Base-by-base conservation (phyloP, 169 alveolate genomes). In the Plasmodium sp. region DNA sequence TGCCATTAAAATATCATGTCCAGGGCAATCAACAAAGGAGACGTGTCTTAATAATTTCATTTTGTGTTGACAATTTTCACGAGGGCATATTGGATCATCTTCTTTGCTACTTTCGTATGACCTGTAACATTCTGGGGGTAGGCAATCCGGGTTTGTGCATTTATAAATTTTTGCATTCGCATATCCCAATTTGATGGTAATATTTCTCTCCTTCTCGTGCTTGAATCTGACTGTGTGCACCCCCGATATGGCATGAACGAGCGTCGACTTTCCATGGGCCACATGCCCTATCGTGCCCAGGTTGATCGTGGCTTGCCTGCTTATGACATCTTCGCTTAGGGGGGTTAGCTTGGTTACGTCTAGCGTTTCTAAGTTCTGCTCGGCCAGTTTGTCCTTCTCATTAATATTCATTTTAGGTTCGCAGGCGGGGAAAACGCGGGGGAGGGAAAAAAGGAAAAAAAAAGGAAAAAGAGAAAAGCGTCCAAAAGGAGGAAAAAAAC, bases 11-110 rank as follows among this genome's bases (percentile, higher is more conserved):
- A 99, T 99, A 96, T 99, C 99, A 97, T 99, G 99, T 12, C 99
- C 99, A 39, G 99, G 99, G 96, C 99, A 99, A 96, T 99, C 99
- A 6, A 99, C 99, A 95, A 99, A 99, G 27, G 99, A 99, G 31
- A 99, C 99, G 95, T 99, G 99, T 81, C 98, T 73, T 92, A 96
- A 92, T 43, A 97, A 86, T 85, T 97, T 96, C 99, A 98, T 98
- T 94, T 96, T 97, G 93, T 96, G 97, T 94, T 97, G 85, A 93
- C 98, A 96, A 73, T 96, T 95, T 81, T 96, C 98, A 97, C 99
- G 83, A 74, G 96, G 96, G 72, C 99, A 99, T 92, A 97, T 97
- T 14, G 99, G 98, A 31, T 96, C 97, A 94, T 99, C 99, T 85
- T 97, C 98, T 82, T 97, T 97, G 54, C 96, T 94, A 92, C 99